A percentile compares a stretch with the other conserved stretches of the same genome.
Evolutionary conservation across 2,329 filamentous ascomycete genomes (phyloP).

Genomic region (Bipolaris bicolor): DNA sequence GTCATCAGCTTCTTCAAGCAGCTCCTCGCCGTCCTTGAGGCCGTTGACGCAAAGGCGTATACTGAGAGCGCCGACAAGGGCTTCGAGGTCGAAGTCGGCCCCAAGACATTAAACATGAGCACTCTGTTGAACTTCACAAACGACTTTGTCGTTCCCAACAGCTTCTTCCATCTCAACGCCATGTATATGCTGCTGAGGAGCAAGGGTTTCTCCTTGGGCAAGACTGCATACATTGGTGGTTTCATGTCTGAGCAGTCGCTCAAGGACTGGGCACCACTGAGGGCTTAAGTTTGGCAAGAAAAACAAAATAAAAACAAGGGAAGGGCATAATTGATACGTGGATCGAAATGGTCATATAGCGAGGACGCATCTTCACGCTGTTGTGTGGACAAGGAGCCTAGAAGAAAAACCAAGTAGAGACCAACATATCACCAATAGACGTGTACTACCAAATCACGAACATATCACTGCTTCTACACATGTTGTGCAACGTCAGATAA

Average conservation of each 20-base stretch:
- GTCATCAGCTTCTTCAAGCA: conserved; percentile 30
- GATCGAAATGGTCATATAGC: neutral
- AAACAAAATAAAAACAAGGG: neutral
- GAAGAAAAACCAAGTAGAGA: neutral
- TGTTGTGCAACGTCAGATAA: neutral
- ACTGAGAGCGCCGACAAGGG: conserved; percentile 26
- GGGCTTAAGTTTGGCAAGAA: conserved; percentile 9
- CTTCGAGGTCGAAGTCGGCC: conserved; percentile 17
- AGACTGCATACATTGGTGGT: conserved; percentile 18
- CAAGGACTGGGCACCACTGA: conserved; percentile 30
- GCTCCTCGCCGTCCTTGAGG: conserved; percentile 17
- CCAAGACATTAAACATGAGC: conserved; percentile 21
- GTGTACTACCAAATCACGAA: neutral
- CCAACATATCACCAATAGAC: neutral
- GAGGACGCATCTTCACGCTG: neutral
- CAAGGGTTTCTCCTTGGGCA: conserved; percentile 28
- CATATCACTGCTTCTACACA: neutral
- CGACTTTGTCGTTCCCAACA: conserved; percentile 28
- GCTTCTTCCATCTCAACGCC: conserved; percentile 33
- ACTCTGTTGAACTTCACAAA: conserved; percentile 22
- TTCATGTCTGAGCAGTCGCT: conserved; percentile 30
- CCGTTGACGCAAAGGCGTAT: conserved; percentile 25
- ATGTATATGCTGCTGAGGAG: conserved; percentile 33
- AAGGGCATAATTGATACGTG: neutral
- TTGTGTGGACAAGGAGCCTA: neutral